Evolutionary conservation across 352 stramenopile species (phyloP), one percentile per base, ranked within the genome.

Genomic region (Globisporangium nodosum): DNA sequence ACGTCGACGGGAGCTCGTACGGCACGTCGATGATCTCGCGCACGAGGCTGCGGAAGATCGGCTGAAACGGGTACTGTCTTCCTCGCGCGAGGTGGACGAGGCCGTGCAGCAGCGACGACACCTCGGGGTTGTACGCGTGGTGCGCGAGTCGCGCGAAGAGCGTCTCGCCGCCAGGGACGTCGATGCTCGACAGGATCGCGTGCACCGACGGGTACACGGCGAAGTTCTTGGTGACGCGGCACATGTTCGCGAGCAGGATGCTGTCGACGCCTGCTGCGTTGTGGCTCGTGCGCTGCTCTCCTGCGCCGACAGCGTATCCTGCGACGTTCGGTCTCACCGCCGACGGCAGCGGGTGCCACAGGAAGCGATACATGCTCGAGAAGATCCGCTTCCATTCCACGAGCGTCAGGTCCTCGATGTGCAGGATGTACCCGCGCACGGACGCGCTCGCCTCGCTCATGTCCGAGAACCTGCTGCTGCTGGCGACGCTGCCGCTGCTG

Each of bases 321-420:
- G 9, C 33, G 11, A 3, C 4, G 3, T 7, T 7, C 47, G 24
- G 30, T 47, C 43, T 52, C 31, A 7, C 30, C 1, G 27, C 39
- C 18, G 37, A 43, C 37, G 13, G 35, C 2, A n/a, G 51, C 5
- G 37, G 37, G 0, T 16, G 5, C 73, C 72, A 84, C 33, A 92
- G 54, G 62, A 87, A 78, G 3, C 61, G 70, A 52, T 78, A 92
- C 18, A 92, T 58, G 3, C 79, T 67, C 11, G 56, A 64, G 64
- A 92, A 92, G 58, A 92, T 85, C n/a, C 63, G 63, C 63, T 78
- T 87, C 82, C 82, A 92, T 65, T 89, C 77, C 0, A 46, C 56
- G 48, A 71, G 68, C 0, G 79, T 85, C 35, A 91, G 68, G 49
- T 91, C 81, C 40, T 91, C 79, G 8, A 91, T 58, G 0, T 76